phyloP scores from a whole-genome alignment of 129 eudicot species.

The Erigeron canadensis region DNA sequence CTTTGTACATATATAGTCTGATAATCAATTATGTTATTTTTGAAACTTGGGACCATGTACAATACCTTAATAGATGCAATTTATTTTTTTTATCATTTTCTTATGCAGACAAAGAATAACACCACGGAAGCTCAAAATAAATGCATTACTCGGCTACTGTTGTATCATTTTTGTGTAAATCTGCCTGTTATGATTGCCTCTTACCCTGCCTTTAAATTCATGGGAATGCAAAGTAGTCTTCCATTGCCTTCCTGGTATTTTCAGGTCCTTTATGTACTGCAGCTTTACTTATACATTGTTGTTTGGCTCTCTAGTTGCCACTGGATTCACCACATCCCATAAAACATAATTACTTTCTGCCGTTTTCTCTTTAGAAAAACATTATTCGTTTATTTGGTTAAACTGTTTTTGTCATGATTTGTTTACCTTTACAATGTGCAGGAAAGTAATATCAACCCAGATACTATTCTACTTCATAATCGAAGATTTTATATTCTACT shows the following conservation, averaged over 20 bases:
- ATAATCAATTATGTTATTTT: neutral
- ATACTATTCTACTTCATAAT: slow-evolving; percentile 85
- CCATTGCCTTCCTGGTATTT: slow-evolving; percentile 99
- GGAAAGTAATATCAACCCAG: slow-evolving; percentile 90
- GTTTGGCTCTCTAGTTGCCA: slow-evolving; percentile 12
- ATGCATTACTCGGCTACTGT: slow-evolving; percentile 74
- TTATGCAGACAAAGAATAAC: slow-evolving; percentile 71
- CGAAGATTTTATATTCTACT: slow-evolving; percentile 95
- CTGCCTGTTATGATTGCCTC: slow-evolving; percentile 93
- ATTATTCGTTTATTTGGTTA: slow-evolving; percentile 5
- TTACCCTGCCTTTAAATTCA: slow-evolving; percentile 86
- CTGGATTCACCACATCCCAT: slow-evolving; percentile 12
- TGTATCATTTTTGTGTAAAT: slow-evolving; percentile 94
- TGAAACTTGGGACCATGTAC: slow-evolving; percentile 1
- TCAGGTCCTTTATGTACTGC: slow-evolving; percentile 62
- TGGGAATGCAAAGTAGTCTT: slow-evolving; percentile 98
- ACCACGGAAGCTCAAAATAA: slow-evolving; percentile 88
- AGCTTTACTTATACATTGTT: slow-evolving; percentile 6
- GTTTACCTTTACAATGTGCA: slow-evolving; percentile 34
- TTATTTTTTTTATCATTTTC: neutral
- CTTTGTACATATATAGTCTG: slow-evolving; percentile 16
- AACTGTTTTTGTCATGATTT: slow-evolving; percentile 1
- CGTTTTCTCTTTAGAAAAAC: neutral
- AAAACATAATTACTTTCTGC: neutral
- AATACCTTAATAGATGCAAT: neutral